Percentiles rank a stretch among this genome's conserved stretches.
These are phyloP conservation scores for Eucalyptus marginata DNA, from an alignment of 345 rosid genomes.

Conservation along the genomic window DNA sequence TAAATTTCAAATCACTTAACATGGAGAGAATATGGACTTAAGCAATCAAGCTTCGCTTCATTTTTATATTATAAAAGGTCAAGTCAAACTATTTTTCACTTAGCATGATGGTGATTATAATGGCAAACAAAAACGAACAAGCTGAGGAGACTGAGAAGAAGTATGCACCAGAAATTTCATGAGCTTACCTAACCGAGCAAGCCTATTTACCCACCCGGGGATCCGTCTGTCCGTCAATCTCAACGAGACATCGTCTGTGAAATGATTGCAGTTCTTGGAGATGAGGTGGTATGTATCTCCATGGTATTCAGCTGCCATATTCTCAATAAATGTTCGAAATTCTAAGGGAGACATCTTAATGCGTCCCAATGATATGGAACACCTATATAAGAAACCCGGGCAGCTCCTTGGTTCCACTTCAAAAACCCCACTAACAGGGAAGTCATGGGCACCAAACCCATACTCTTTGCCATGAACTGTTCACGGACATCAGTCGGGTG, in stretches of 20 bases:
- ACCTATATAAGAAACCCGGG: slow-evolving; percentile 56
- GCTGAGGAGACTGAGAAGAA: not conserved
- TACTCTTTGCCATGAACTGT: slow-evolving; percentile 80
- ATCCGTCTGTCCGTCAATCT: slow-evolving; percentile 43
- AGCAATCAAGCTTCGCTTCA: not conserved
- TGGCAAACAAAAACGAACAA: not conserved
- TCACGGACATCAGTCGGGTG: not conserved
- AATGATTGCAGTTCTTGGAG: slow-evolving; percentile 78
- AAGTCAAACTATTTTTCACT: not conserved
- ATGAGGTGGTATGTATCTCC: slow-evolving; percentile 78
- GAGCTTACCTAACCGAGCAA: slow-evolving; percentile 57
- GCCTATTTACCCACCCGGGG: slow-evolving; percentile 80
- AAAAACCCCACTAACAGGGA: slow-evolving; percentile 73
- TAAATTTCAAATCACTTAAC: not conserved
- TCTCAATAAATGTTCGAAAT: slow-evolving; percentile 49
- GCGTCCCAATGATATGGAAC: slow-evolving; percentile 33
- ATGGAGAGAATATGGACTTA: not conserved
- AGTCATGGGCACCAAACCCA: slow-evolving; percentile 79
- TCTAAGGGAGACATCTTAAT: slow-evolving; percentile 34
- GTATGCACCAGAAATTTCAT: not conserved
- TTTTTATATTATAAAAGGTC: not conserved
- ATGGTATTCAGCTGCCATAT: slow-evolving; percentile 56
- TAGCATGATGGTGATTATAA: not conserved
- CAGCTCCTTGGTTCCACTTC: slow-evolving; percentile 76
- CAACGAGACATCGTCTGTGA: slow-evolving; percentile 46